Conservation (phyloP, 495 filamentous ascomycete genomes). For the Daldinia caldariorum region DNA sequence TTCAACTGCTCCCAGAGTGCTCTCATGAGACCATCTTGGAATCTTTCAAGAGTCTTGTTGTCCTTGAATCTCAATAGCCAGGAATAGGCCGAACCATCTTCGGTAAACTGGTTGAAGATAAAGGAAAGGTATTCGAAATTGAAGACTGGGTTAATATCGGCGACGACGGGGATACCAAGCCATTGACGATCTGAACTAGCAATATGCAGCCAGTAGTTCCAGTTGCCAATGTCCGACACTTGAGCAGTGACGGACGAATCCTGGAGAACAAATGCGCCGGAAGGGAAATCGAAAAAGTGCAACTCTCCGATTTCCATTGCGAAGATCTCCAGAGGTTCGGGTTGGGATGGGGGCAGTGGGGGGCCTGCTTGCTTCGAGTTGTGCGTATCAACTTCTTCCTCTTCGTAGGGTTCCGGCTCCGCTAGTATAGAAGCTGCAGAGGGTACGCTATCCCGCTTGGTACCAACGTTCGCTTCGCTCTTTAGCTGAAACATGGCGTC, state of each 20-base stretch:
- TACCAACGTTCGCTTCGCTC: constrained; percentile 48
- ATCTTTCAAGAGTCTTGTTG: constrained; percentile 77
- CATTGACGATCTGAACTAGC: constrained; percentile 79
- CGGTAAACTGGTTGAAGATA: constrained; percentile 95
- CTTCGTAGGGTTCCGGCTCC: constrained; percentile 29
- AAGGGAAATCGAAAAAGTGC: constrained; percentile 90
- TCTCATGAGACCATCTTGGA: constrained; percentile 94
- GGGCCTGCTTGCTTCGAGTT: constrained; percentile 53
- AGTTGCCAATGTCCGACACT: constrained; percentile 86
- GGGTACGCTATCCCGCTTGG: constrained; percentile 47
- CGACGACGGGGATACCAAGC: constrained; percentile 85
- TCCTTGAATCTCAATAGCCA: constrained; percentile 96
- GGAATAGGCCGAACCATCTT: constrained; percentile 90
- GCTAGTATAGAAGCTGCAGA: constrained; percentile 16
- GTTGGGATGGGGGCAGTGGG: constrained; percentile 64
- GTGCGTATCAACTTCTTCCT: constrained; percentile 20
- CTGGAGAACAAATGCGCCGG: constrained; percentile 83
- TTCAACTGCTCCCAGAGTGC: constrained; percentile 98
- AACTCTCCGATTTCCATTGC: constrained; percentile 81
- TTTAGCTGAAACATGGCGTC: constrained; percentile 57
- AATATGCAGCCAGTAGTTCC: constrained; percentile 97
- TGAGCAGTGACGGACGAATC: constrained; percentile 77
- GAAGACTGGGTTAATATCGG: constrained; percentile 97
- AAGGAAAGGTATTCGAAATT: constrained; percentile 98
- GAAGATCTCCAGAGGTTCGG: constrained; percentile 77